Evolutionary conservation across 2,329 filamentous ascomycete genomes (phyloP).

Genomic region (Xylariaceae sp.): DNA sequence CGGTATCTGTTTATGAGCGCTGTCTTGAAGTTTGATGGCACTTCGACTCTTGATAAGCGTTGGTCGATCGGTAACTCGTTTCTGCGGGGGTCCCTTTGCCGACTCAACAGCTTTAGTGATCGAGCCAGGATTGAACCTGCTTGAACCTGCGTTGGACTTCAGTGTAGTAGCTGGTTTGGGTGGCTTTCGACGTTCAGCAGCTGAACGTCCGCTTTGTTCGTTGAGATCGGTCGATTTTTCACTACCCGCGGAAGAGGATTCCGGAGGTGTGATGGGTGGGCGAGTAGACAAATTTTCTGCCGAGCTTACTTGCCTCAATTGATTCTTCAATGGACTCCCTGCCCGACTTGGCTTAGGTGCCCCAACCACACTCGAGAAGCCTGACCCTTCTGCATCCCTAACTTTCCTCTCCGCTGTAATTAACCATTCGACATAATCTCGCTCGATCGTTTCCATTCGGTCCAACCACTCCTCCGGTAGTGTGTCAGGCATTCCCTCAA

Average conservation of each 20-base stretch:
- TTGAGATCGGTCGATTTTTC: too few species aligned
- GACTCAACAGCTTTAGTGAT: too few species aligned
- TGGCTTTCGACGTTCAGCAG: too few species aligned
- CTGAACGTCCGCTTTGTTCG: too few species aligned
- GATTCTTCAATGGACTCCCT: slow-evolving; percentile 21
- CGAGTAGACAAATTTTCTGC: slow-evolving; percentile 7
- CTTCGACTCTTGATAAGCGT: slow-evolving; percentile 7
- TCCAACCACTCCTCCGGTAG: slow-evolving; percentile 87
- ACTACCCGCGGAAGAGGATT: too few species aligned
- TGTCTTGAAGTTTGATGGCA: too few species aligned
- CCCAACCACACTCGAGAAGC: neutral
- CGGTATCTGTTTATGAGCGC: too few species aligned
- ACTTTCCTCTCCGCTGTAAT: slow-evolving; percentile 71
- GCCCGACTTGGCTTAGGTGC: too few species aligned
- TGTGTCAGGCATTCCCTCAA: slow-evolving; percentile 80
- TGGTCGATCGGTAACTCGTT: slow-evolving; percentile 12
- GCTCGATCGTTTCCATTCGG: slow-evolving; percentile 75
- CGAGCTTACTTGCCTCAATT: slow-evolving; percentile 26
- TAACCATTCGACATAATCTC: slow-evolving; percentile 75
- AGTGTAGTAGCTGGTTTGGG: too few species aligned
- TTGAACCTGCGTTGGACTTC: too few species aligned
- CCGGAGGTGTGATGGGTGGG: too few species aligned
- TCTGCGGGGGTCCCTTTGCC: slow-evolving; percentile 1
- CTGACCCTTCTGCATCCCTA: slow-evolving; percentile 59
- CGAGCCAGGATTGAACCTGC: too few species aligned